Evolutionary conservation across 2,329 filamentous ascomycete species (phyloP), one percentile per base, ranked within the genome.

Genomic region (Penicillium sp.): DNA sequence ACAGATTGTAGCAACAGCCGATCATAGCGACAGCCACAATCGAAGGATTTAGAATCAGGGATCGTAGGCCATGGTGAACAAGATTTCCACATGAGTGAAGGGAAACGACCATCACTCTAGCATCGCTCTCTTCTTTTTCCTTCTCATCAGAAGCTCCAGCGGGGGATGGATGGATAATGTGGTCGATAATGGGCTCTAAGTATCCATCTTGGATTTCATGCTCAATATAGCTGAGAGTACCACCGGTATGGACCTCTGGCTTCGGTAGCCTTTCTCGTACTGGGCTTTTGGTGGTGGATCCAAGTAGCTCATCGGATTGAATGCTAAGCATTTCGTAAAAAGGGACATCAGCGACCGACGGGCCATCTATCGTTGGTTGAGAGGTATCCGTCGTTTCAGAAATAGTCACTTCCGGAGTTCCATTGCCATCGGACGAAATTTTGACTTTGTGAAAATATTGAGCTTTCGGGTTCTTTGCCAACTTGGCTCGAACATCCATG

Each of bases 31-130:
- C 88, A 14, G 91, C 91, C 30, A 85, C 84, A 53, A 97, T 91
- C 2, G 86, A 83, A 0, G 89, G 87, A 68, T 97, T 97, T 52
- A 95, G 76, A 3, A 92, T 75, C 19, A 99, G 82, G 0, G 93
- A 95, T 16, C 90, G 86, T 55, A 99, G 87, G 7, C 90, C 94
- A 69, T 95, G 92, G 72, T 99, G 94, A 0, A 95, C 89, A 18
- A 99, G 84, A 63, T 99, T 97, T 29, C 94, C 94, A 69, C 94
- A 99, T 0, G 93, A 97, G 72, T 99, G 94, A 18, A 99, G 90
- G 0, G 94, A 97, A 32, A 97, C 87, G 13, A 93, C 89, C 86
- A 97, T 91, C 39, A 95, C 78, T 35, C 57, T 66, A n/a, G 67
- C 64, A 48, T 67, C 60, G 29, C 41, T 56, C n/a, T 51, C 47